These are phyloP conservation scores for Boletus rubescentipes DNA, from an alignment of 768 basidiomycete genomes.

Conservation along the genomic window DNA sequence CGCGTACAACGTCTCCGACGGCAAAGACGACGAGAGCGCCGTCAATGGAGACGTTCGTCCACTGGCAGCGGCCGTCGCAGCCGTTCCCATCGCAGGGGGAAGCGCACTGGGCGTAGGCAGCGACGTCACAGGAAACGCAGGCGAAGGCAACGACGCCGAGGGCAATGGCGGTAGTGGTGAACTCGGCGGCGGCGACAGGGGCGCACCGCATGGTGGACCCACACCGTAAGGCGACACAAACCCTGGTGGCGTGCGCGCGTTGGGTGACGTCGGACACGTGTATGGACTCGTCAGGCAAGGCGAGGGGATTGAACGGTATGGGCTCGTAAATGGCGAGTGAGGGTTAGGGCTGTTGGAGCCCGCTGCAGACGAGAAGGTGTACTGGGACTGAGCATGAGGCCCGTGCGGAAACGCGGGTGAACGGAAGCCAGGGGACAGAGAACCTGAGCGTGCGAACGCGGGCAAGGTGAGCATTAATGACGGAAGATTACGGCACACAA, in stretches of 20 bases:
- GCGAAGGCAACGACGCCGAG: conserved; percentile 11
- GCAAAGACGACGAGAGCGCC: conserved; percentile 10
- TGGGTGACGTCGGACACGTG: background rate
- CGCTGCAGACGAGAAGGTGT: conserved; percentile 19
- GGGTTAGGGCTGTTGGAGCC: conserved; percentile 7
- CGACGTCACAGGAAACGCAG: background rate
- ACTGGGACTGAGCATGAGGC: conserved; percentile 10
- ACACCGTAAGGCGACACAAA: background rate
- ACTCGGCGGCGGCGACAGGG: conserved; percentile 26
- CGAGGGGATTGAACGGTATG: conserved; percentile 1
- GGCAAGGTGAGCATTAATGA: conserved; percentile 7
- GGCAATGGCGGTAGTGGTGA: conserved; percentile 24
- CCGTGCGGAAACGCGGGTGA: conserved; percentile 15
- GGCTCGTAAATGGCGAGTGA: background rate
- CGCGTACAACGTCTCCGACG: background rate
- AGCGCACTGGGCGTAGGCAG: background rate
- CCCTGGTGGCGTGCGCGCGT: conserved; percentile 6
- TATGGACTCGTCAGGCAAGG: background rate
- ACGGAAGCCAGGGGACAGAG: conserved; percentile 23
- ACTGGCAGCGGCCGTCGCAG: conserved; percentile 15
- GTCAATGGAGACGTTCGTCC: conserved; percentile 20
- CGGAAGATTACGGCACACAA: conserved; percentile 4
- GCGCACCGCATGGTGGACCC: conserved; percentile 2
- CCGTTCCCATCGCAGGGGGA: background rate
- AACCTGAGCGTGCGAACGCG: conserved; percentile 11